Conservation (phyloP, 2,329 filamentous ascomycete species). For the Aureobasidium sp. region DNA sequence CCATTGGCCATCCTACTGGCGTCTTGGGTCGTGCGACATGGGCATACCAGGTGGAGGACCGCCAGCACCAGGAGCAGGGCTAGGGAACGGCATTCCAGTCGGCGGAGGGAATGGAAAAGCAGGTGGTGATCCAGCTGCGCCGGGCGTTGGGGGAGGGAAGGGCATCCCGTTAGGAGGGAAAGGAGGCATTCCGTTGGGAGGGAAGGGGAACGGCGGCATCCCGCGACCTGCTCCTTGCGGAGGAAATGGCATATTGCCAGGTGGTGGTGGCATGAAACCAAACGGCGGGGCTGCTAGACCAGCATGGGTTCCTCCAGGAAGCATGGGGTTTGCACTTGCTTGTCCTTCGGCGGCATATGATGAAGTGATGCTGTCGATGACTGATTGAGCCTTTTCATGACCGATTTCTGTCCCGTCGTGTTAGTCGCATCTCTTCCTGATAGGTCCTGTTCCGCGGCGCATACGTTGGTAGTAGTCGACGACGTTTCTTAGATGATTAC, state of each 20-base stretch:
- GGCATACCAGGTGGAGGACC: slow-evolving; percentile 13
- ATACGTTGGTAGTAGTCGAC: slow-evolving; percentile 96
- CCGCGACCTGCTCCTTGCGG: slow-evolving; percentile 24
- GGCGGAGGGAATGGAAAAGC: slow-evolving; percentile 21
- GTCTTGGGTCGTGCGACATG: slow-evolving; percentile 12
- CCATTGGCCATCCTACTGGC: slow-evolving; percentile 8
- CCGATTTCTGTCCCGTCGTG: slow-evolving; percentile 65
- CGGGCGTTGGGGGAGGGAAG: slow-evolving; percentile 21
- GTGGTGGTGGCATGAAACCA: slow-evolving; percentile 40
- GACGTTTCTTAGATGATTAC: slow-evolving; percentile 95
- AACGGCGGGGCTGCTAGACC: slow-evolving; percentile 39
- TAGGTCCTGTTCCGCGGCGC: slow-evolving; percentile 20
- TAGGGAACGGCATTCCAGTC: not conserved
- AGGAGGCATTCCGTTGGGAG: slow-evolving; percentile 34
- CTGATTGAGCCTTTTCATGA: slow-evolving; percentile 95
- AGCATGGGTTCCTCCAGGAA: slow-evolving; percentile 39
- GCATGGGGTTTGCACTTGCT: slow-evolving; percentile 76
- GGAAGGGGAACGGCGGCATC: slow-evolving; percentile 32
- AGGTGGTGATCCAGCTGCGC: slow-evolving; percentile 19
- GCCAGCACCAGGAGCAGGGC: slow-evolving; percentile 19
- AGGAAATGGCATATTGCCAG: slow-evolving; percentile 30
- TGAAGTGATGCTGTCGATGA: slow-evolving; percentile 95
- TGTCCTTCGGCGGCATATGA: slow-evolving; percentile 95
- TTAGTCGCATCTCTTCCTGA: slow-evolving; percentile 10
- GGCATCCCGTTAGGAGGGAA: slow-evolving; percentile 22